phyloP scores from a whole-genome alignment of 169 alveolate genomes.

The Cryptosporidium sp. region DNA sequence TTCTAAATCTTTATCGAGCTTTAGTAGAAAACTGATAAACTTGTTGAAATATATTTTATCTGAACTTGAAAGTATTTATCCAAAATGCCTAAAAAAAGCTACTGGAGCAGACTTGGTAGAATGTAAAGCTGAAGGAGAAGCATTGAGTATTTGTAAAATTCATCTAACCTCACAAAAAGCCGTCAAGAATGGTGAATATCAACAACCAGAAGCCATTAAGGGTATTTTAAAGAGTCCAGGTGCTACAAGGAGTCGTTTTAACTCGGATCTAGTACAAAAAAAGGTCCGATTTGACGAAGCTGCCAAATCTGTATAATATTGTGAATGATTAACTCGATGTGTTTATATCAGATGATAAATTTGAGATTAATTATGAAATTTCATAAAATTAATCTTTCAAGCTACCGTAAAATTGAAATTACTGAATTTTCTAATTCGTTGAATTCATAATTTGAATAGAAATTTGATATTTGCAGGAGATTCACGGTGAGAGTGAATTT shows the following conservation, averaged over 20 bases:
- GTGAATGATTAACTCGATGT: too few species aligned
- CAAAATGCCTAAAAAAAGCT: background rate
- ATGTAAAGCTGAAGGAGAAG: background rate
- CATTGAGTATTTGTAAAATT: background rate
- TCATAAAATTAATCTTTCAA: too few species aligned
- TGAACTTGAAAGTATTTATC: background rate
- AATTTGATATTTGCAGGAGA: too few species aligned
- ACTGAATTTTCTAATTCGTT: too few species aligned
- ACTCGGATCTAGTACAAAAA: background rate
- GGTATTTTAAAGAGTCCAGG: background rate
- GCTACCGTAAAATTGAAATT: too few species aligned
- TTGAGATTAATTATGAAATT: too few species aligned
- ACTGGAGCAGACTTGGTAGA: background rate
- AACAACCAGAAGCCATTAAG: background rate
- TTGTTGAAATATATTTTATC: background rate
- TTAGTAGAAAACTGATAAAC: background rate
- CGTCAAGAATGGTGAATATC: background rate
- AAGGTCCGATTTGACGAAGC: background rate
- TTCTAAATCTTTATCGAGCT: background rate
- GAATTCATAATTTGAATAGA: too few species aligned
- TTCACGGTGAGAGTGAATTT: too few species aligned
- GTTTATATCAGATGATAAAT: too few species aligned
- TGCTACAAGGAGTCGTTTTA: background rate
- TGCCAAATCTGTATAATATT: too few species aligned
- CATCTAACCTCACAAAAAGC: background rate